A percentile compares a stretch with the other conserved stretches of the same genome.
These are phyloP conservation scores for Takakia lepidozioides DNA, from an alignment of 225 moss, liverwort and hornwort species.

Conservation along the genomic window DNA sequence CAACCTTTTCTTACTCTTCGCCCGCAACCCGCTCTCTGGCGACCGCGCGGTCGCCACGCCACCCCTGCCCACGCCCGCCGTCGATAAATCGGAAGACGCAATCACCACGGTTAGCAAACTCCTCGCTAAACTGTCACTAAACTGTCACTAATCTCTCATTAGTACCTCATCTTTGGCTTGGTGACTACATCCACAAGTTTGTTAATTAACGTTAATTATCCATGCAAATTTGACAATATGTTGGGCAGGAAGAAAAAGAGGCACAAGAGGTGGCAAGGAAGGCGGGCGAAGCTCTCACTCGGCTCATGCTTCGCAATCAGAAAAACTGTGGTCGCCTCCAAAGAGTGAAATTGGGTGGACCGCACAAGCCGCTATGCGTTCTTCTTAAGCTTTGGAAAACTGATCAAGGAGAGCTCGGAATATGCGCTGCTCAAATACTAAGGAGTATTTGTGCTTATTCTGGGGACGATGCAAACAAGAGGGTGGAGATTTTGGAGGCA, in stretches of 20 bases:
- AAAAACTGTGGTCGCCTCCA: conserved; percentile 54
- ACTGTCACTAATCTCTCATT: too few relatives aligned
- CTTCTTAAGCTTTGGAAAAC: too few relatives aligned
- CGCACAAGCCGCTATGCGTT: too few relatives aligned
- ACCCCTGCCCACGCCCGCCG: background rate
- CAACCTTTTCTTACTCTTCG: too few relatives aligned
- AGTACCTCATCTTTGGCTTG: too few relatives aligned
- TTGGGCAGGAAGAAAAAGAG: background rate
- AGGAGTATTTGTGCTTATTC: conserved; percentile 13
- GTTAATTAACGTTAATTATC: background rate
- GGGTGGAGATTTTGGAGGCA: too few relatives aligned
- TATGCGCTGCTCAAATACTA: conserved; percentile 21
- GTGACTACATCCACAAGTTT: background rate
- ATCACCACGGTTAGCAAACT: too few relatives aligned
- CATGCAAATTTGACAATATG: background rate
- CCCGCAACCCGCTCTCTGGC: too few relatives aligned
- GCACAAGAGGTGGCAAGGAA: conserved; percentile 9
- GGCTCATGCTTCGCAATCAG: conserved; percentile 45
- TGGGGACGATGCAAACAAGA: conserved; percentile 2
- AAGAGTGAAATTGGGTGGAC: conserved; percentile 18
- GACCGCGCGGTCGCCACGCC: too few relatives aligned
- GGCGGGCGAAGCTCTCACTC: conserved; percentile 48
- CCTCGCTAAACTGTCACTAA: too few relatives aligned
- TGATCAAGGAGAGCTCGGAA: conserved; percentile 8
- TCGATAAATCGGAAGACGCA: too few relatives aligned